Percentiles rank a stretch among this genome's conserved stretches.
Evolutionary conservation across 148 eudicot genomes (phyloP).

Genomic region (Amaranthus cruentus): DNA sequence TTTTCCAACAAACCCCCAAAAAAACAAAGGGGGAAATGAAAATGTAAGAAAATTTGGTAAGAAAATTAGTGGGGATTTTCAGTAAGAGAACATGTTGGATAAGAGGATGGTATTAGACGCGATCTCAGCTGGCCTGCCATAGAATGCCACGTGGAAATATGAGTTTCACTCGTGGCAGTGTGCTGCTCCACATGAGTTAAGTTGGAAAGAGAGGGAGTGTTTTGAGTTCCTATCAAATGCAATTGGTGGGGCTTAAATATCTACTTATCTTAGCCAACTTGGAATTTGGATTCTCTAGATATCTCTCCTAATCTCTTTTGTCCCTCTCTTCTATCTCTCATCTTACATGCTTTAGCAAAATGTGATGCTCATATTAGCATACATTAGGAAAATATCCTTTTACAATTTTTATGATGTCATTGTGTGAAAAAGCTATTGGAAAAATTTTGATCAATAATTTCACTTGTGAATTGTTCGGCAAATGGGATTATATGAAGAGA

Average conservation of each 20-base stretch:
- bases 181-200: conserved; percentile 29
- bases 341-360: neutral
- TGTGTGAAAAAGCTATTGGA: too few species aligned
- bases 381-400: neutral
- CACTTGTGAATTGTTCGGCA: too few species aligned
- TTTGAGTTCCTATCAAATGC: too few species aligned
- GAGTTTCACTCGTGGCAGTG: conserved; percentile 30
- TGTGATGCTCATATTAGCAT: neutral
- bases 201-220: neutral
- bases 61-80: conserved; percentile 13
- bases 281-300: conserved; percentile 28
- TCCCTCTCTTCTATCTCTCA: neutral
- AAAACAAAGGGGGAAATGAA: conserved; percentile 3
- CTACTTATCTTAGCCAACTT: conserved; percentile 20
- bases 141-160: conserved; percentile 47
- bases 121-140: conserved; percentile 46
- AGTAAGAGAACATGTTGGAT: conserved; percentile 32
- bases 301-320: neutral
- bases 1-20: conserved; percentile 7
- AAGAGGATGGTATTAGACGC: conserved; percentile 51
- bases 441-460: too few species aligned
- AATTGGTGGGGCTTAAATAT: conserved; percentile 13
- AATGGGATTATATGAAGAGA: too few species aligned
- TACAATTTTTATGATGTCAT: neutral
- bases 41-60: conserved; percentile 11